Percentiles rank a stretch among this genome's conserved stretches.
Conservation (phyloP, 306 rosid genomes). For the Citrullus colocynthis region DNA sequence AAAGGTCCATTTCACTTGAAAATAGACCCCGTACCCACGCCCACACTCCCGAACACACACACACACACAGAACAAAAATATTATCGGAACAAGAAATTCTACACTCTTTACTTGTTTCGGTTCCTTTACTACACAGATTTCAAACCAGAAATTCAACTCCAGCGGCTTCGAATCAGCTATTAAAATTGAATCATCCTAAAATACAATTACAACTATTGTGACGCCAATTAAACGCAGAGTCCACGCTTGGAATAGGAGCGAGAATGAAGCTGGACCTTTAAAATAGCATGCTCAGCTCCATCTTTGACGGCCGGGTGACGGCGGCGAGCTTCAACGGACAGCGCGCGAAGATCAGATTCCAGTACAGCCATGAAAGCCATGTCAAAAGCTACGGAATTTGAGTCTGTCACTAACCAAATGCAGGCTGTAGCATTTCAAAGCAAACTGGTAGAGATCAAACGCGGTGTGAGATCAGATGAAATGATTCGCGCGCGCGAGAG, state of each 20-base stretch:
- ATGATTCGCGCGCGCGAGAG: background rate
- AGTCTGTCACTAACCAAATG: background rate
- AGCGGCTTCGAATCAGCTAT: background rate
- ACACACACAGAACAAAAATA: background rate
- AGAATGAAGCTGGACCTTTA: constrained; percentile 44
- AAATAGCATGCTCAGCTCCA: constrained; percentile 90
- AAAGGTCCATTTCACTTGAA: background rate
- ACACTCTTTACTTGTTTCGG: background rate
- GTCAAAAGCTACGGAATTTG: background rate
- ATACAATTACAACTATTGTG: background rate
- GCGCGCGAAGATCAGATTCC: constrained; percentile 98
- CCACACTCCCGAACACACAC: background rate
- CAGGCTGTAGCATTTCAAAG: background rate
- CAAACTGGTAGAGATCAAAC: background rate
- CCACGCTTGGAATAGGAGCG: background rate
- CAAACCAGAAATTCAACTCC: background rate
- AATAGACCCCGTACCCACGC: background rate
- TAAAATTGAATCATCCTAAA: background rate
- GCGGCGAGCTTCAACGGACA: constrained; percentile 98
- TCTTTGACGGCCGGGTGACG: constrained; percentile 89
- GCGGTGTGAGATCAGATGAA: background rate
- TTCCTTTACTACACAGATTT: background rate
- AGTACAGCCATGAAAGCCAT: constrained; percentile 99
- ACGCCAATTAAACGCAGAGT: background rate
- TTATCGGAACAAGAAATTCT: background rate